A percentile compares a stretch with the other conserved stretches of the same genome.
Evolutionary conservation across 2,329 filamentous ascomycete genomes (phyloP).

Genomic region (Dactylellina drechsleri): DNA sequence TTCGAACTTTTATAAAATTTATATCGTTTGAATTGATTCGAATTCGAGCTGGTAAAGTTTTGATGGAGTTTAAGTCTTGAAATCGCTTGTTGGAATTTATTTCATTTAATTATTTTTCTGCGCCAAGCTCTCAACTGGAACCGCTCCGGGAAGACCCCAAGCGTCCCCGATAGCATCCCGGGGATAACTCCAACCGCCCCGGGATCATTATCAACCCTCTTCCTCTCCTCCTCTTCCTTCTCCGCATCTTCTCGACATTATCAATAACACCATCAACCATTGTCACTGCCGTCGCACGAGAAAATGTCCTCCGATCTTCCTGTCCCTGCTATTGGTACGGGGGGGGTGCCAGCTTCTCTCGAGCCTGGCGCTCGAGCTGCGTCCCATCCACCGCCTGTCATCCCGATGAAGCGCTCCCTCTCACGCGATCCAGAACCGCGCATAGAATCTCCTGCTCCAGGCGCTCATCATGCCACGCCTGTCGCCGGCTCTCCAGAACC

Average conservation of each 20-base stretch:
- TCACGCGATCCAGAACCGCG: conserved; percentile 49
- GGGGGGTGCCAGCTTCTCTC: conserved; percentile 13
- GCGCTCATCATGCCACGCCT: conserved; percentile 48
- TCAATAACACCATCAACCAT: background rate
- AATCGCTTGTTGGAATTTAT: background rate
- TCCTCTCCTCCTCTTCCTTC: background rate
- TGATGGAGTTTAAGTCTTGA: background rate
- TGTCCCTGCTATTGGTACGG: conserved; percentile 33
- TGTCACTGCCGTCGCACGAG: background rate
- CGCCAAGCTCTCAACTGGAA: background rate
- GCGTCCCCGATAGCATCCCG: background rate
- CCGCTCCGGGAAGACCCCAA: background rate
- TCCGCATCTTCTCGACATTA: background rate
- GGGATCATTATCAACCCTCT: background rate
- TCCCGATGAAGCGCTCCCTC: conserved; percentile 51
- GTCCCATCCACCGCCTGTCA: conserved; percentile 50
- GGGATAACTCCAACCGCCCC: conserved; percentile 34
- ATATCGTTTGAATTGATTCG: no score
- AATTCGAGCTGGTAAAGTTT: no score
- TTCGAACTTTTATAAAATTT: background rate
- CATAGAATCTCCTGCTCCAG: conserved; percentile 45
- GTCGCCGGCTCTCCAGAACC: conserved; percentile 45
- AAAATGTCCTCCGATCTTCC: conserved; percentile 42
- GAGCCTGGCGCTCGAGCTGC: conserved; percentile 32
- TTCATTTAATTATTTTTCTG: conserved; percentile 2